Percentiles rank a stretch among this genome's conserved stretches.
These are phyloP conservation scores for Tylopilus rubrobrunneus DNA, from an alignment of 768 basidiomycete genomes.

Conservation along the genomic window DNA sequence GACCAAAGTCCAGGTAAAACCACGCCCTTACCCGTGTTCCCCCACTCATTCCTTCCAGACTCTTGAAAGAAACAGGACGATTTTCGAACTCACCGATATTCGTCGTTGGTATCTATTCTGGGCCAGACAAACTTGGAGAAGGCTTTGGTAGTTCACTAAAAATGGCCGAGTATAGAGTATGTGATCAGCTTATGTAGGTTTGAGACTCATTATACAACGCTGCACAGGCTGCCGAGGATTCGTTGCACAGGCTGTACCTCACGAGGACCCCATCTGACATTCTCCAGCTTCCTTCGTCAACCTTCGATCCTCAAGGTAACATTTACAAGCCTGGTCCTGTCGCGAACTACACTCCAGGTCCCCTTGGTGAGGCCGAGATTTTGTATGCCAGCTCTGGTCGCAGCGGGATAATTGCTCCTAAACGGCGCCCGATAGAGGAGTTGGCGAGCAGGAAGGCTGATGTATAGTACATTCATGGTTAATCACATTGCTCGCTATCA, in stretches of 20 bases:
- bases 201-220: not conserved
- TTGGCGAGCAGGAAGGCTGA: constrained; percentile 14
- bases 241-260: constrained; percentile 78
- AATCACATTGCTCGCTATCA: constrained; percentile 24
- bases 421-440: constrained; percentile 27
- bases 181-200: constrained; percentile 15
- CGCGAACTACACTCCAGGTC: constrained; percentile 48
- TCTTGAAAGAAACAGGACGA: constrained; percentile 91
- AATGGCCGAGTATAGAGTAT: constrained; percentile 92
- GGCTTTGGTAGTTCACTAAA: constrained; percentile 89
- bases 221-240: constrained; percentile 77
- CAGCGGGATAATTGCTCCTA: constrained; percentile 37
- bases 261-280: constrained; percentile 69
- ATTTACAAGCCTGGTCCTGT: constrained; percentile 48
- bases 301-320: constrained; percentile 60
- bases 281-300: constrained; percentile 67
- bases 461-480: constrained; percentile 28
- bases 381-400: constrained; percentile 67
- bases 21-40: not conserved
- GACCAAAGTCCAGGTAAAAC: constrained; percentile 62
- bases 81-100: constrained; percentile 87
- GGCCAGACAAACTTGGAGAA: constrained; percentile 82
- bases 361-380: constrained; percentile 60
- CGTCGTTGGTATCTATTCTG: constrained; percentile 93
- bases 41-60: constrained; percentile 37